Percentiles rank a stretch among this genome's conserved stretches.
These are phyloP conservation scores for Agaricales sp. DNA, from an alignment of 1,284 basidiomycete genomes.

Conservation along the genomic window DNA sequence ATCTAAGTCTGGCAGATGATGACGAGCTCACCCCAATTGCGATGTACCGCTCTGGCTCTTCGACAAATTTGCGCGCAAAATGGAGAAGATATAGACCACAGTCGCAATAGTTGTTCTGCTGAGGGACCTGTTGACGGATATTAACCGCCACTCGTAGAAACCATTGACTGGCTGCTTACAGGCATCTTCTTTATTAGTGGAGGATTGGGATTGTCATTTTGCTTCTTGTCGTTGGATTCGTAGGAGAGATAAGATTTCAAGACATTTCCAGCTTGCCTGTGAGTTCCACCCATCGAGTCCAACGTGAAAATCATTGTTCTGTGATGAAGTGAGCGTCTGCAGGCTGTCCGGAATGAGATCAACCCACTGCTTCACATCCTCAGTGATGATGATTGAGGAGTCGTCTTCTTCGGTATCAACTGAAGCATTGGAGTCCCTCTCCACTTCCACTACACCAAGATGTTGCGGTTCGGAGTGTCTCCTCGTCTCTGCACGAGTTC, in stretches of 20 bases:
- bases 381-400: background rate
- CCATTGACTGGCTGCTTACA: slow-evolving; percentile 21
- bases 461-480: background rate
- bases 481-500: too few relatives aligned
- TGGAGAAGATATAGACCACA: slow-evolving; percentile 82
- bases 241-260: slow-evolving; percentile 62
- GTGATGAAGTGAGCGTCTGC: slow-evolving; percentile 4
- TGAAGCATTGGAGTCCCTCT: background rate
- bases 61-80: slow-evolving; percentile 65
- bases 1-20: slow-evolving; percentile 9
- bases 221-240: slow-evolving; percentile 77
- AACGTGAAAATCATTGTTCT: slow-evolving; percentile 79
- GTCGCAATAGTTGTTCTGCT: slow-evolving; percentile 78
- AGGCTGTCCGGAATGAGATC: slow-evolving; percentile 10
- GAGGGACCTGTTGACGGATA: slow-evolving; percentile 48
- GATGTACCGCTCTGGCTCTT: slow-evolving; percentile 29
- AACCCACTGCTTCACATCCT: slow-evolving; percentile 11
- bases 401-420: background rate
- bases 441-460: background rate
- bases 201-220: slow-evolving; percentile 29
- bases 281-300: slow-evolving; percentile 75
- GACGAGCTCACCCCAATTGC: background rate
- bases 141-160: slow-evolving; percentile 3
- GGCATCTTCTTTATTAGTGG: slow-evolving; percentile 34
- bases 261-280: slow-evolving; percentile 50